phyloP scores from a whole-genome alignment of 805 yeast species.

The Monosporozyma unispora region DNA sequence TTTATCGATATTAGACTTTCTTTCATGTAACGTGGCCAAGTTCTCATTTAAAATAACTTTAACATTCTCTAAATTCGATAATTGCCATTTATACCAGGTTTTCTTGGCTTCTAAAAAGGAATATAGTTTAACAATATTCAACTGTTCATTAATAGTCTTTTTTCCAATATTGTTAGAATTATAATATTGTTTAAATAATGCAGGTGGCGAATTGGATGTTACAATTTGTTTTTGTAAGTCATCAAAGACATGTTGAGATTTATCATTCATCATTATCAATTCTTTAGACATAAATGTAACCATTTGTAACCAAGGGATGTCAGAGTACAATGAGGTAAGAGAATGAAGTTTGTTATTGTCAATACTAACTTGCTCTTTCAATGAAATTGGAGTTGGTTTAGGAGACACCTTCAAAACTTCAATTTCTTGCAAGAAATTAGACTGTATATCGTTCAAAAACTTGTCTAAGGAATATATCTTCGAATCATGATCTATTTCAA shows the following conservation, averaged over 20 bases:
- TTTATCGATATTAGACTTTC: constrained; percentile 13
- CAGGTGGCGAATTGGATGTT: constrained; percentile 50
- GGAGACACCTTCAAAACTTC: constrained; percentile 7
- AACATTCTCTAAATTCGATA: constrained; percentile 41
- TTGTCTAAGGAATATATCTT: constrained; percentile 8
- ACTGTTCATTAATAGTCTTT: constrained; percentile 37
- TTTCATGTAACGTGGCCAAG: constrained; percentile 17
- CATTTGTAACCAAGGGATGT: constrained; percentile 33
- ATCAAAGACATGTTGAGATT: constrained; percentile 40
- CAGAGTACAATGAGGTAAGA: constrained; percentile 14
- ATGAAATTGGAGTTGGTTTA: constrained; percentile 8
- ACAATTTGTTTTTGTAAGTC: constrained; percentile 39
- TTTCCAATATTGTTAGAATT: constrained; percentile 33
- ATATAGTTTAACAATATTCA: constrained; percentile 41
- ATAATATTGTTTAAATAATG: constrained; percentile 41
- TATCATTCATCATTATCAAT: constrained; percentile 40
- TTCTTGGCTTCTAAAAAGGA: constrained; percentile 45
- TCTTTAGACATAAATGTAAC: constrained; percentile 48
- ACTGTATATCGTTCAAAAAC: constrained; percentile 15
- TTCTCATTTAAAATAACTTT: constrained; percentile 27
- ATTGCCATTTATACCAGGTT: constrained; percentile 58
- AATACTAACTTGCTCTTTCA: background rate
- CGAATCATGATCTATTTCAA: background rate
- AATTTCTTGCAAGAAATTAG: constrained; percentile 8
- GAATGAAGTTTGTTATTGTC: background rate